Evolutionary conservation across 148 eudicot species (phyloP), one percentile per base, ranked within the genome.

Genomic region (Diospyros lotus): DNA sequence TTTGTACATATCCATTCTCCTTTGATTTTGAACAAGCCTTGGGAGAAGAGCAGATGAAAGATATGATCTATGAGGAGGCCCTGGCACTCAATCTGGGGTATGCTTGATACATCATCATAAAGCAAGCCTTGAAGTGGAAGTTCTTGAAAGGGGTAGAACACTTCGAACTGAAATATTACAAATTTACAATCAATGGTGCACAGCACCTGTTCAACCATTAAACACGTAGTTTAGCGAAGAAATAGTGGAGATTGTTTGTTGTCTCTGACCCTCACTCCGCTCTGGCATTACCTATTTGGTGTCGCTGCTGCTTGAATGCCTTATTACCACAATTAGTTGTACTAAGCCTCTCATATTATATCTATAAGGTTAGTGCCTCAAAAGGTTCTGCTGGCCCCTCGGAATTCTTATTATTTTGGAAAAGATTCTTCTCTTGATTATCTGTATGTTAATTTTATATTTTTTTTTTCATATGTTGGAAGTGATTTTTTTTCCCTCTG

Each of bases 1-100:
- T 83, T 51, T 93, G 98, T 85, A 38, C 63, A 53, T 74, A 81
- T 39, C 82, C 91, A 69, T 93, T 93, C 83, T 85, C 98, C 51
- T 93, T 91, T 14, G 98, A 89, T 6, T 93, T 91, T 73, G 98
- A 93, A 69, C 97, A 89, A 77, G 89, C 77, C 43, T 51, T 85
- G 59, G 87, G 90, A 46, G 98, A 93, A 78, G 98, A 91, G 68
- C 90, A 91, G 78, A 93, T 93, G 67, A 93, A 93, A 77, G 98
- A 93, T 52, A 89, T 91, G 97, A 91, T 93, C 46, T 91, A 93
- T 76, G 89, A 84, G 59, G 97, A 91, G 78, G 86, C 98, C 52
- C 54, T 91, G 58, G 83, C 86, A 18, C 80, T 89, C 53, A 93
- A 93, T 81, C 97, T 91, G 6, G 76, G 76, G 43, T 79, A 83